Conservation (phyloP, 768 basidiomycete genomes). For the Tricholoma sp. region DNA sequence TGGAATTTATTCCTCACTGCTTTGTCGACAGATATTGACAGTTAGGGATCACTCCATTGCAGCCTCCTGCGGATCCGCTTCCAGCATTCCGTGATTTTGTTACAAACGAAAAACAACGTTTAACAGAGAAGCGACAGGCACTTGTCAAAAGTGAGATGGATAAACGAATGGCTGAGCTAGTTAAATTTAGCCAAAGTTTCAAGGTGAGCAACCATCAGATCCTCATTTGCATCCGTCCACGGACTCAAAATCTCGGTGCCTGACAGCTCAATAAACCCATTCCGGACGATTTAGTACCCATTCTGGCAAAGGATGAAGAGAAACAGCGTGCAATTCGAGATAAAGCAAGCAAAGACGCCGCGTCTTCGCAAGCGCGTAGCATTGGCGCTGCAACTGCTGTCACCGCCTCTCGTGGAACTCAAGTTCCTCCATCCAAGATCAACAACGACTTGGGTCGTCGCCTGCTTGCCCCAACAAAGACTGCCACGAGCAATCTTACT, state of each 20-base stretch:
- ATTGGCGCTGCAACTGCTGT: slow-evolving; percentile 61
- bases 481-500: slow-evolving; percentile 19
- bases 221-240: not conserved
- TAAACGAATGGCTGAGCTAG: slow-evolving; percentile 86
- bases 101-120: slow-evolving; percentile 81
- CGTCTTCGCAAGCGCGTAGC: slow-evolving; percentile 59
- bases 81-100: slow-evolving; percentile 92
- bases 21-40: not conserved
- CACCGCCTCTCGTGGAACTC: slow-evolving; percentile 39
- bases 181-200: slow-evolving; percentile 92
- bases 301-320: slow-evolving; percentile 90
- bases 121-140: slow-evolving; percentile 88
- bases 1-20: slow-evolving; percentile 20
- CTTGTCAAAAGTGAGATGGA: slow-evolving; percentile 92
- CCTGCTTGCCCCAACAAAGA: slow-evolving; percentile 16
- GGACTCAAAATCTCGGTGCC: not conserved
- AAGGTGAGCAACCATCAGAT: slow-evolving; percentile 53
- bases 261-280: slow-evolving; percentile 87
- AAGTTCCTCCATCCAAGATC: slow-evolving; percentile 32
- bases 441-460: slow-evolving; percentile 17
- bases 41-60: slow-evolving; percentile 8
- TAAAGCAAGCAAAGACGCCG: slow-evolving; percentile 66
- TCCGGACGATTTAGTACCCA: slow-evolving; percentile 88
- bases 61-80: slow-evolving; percentile 72
- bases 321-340: slow-evolving; percentile 82